Evolutionary conservation across 805 yeast species (phyloP).

Genomic region (Sugiyamaella marilandica): DNA sequence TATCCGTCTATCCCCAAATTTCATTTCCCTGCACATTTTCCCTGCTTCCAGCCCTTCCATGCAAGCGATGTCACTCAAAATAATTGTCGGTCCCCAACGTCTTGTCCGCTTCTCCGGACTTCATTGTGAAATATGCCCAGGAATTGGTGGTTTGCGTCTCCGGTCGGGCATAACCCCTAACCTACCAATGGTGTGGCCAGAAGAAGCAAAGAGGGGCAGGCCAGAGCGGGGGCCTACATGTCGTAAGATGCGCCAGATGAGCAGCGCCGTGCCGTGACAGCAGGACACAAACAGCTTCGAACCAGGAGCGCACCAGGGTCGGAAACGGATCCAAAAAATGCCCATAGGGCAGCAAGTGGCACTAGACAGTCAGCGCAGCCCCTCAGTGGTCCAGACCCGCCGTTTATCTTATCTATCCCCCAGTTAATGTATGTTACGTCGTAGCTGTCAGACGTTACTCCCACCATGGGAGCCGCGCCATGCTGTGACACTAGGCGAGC

Average conservation of each 20-base stretch:
- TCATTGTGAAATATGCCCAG: too few species aligned
- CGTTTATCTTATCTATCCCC: not conserved
- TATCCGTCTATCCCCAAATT: too few species aligned
- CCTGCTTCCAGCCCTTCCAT: too few species aligned
- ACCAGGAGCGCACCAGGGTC: too few species aligned
- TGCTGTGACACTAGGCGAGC: not conserved
- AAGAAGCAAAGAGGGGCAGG: not conserved
- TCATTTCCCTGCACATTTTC: too few species aligned
- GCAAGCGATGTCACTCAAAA: too few species aligned
- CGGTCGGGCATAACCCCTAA: too few species aligned
- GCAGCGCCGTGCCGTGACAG: not conserved
- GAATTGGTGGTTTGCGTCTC: too few species aligned
- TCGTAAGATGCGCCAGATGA: not conserved
- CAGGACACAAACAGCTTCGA: too few species aligned
- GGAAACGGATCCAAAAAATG: not conserved
- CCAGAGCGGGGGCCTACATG: not conserved
- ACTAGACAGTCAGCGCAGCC: not conserved
- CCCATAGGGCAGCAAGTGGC: not conserved
- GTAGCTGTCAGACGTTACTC: constrained; percentile 1
- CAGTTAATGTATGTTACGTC: not conserved
- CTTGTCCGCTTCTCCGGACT: too few species aligned
- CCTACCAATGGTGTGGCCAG: not conserved
- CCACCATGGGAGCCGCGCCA: not conserved
- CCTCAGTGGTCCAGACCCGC: not conserved
- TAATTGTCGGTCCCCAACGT: too few species aligned